Evolutionary conservation across 2,329 filamentous ascomycete genomes (phyloP), one percentile per base, ranked within the genome.

Genomic region (Trichophaea hybrida): DNA sequence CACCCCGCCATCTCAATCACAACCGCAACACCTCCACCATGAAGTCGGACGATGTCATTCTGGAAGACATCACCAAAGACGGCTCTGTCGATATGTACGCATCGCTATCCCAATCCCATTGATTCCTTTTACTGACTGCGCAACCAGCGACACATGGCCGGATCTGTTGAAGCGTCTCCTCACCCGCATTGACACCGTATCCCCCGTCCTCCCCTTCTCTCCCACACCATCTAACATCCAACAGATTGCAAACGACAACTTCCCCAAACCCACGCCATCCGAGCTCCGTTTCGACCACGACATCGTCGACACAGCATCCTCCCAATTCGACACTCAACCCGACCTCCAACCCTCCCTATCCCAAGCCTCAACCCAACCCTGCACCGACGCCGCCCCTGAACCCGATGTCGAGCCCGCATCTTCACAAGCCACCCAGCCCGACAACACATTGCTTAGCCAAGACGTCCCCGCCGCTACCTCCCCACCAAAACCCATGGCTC

Each of bases 171-270:
- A 79, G 67, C 78, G 79, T 35, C 75, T 91, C 40, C 74, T 90
- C 56, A 74, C 80, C 61, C 80, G 83, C 68, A 77, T 91, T 54
- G 84, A 93, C 71, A 77, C 80, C 71, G 79, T 82, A 71, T 43
- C n/a, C 34, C 66, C 57, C 46, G 54, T 71, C 59, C 38, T 49
- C 55, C 38, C 24, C 50, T 46, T 34, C 58, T 32, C 51, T 62
- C 49, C 57, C 54, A 60, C 33, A 54, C 35, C 54, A 6, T 31
- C 44, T 24, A 17, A 43, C 40, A 38, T 31, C 51, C 55, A 59
- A 57, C 61, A 94, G 87, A 91, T 89, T 66, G 80, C 86, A 44
- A 79, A 80, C 71, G 77, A 82, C 70, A 83, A 84, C 56, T 95
- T 94, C 68, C 82, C 86, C 46, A 50, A 71, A 55, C 75, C 66